Evolutionary conservation across 139 green algal genomes (phyloP), one percentile per base, ranked within the genome.

Genomic region (Coelastrella sp.): DNA sequence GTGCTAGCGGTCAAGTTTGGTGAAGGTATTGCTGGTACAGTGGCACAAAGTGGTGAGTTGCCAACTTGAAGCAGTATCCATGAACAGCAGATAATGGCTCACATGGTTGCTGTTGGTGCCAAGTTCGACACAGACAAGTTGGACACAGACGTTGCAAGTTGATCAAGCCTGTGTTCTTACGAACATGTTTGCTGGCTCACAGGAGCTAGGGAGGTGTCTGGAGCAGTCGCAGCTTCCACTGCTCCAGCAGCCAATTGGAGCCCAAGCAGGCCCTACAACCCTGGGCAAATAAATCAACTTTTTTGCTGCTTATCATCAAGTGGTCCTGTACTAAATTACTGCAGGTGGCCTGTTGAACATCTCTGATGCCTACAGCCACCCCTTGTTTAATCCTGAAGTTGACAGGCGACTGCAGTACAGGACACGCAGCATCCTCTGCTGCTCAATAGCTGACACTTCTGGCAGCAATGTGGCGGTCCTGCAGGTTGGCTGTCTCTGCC

Each of bases 401-500:
- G 95, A 96, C 92, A 80, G 83, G 35, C 22, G 72, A n/a, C 96
- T 94, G 14, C 89, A 91, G 25, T 96, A 93, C 91, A 87, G 76
- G 24, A 97, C 95, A 35, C 78, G 85, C 66, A 95, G 84, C 85
- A 95, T 96, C 61, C 90, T 96, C 78, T 96, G 94, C 90, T 94
- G 93, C 82, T 84, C 94, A 4, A 92, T 96, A 58, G 76, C 60
- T 7, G 93, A 96, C 92, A 91, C 92, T 78, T 91, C 90, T 7
- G 92, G 93, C 68, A 94, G 93, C 19, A 95, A 94, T 85, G 93
- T 96, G 15, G 95, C 95, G 10, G 95, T 97, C 19, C 89, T 97
- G 85, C 93, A 97, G 95, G 95, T 95, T n/a, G 7, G 61, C 22
- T 65, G 56, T 19, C 35, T 49, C 35, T 49, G 35, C 35, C 35